Evolutionary conservation across 371 early-diverging fungal species (phyloP).

Genomic region (Mortierella sp.): DNA sequence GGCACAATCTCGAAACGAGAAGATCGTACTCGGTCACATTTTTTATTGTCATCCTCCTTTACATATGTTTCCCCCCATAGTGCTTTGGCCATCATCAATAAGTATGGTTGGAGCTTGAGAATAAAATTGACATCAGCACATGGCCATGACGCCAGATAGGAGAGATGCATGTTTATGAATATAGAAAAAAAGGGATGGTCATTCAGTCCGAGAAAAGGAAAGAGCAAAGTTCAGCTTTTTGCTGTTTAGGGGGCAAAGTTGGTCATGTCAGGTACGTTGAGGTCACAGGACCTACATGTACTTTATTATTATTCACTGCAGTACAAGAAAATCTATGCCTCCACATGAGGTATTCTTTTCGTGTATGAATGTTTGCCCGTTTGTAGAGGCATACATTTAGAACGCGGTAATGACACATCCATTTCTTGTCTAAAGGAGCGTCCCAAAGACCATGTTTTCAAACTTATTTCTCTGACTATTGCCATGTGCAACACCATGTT

Average conservation of each 20-base stretch:
- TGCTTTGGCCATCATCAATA: neutral
- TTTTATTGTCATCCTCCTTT: neutral
- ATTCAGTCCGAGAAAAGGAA: neutral
- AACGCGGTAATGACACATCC: neutral
- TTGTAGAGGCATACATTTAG: neutral
- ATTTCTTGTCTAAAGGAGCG: conserved; percentile 21
- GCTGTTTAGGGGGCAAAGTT: conserved; percentile 3
- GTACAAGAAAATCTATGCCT: conserved; percentile 2
- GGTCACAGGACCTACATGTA: neutral
- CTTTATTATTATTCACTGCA: neutral
- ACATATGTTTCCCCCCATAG: neutral
- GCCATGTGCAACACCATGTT: conserved; percentile 25
- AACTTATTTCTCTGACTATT: conserved; percentile 51
- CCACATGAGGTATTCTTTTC: neutral
- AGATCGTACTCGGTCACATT: conserved; percentile 4
- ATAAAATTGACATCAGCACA: neutral
- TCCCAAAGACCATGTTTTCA: conserved; percentile 46
- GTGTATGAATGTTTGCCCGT: neutral
- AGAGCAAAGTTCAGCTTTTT: neutral
- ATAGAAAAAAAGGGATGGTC: neutral
- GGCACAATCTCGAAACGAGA: neutral
- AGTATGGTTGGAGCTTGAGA: neutral
- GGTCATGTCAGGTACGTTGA: conserved; percentile 4
- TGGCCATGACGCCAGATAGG: conserved; percentile 5
- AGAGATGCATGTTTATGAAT: neutral